Evolutionary conservation across 768 basidiomycete species (phyloP).

Genomic region (Rhizopogon vinicolor): DNA sequence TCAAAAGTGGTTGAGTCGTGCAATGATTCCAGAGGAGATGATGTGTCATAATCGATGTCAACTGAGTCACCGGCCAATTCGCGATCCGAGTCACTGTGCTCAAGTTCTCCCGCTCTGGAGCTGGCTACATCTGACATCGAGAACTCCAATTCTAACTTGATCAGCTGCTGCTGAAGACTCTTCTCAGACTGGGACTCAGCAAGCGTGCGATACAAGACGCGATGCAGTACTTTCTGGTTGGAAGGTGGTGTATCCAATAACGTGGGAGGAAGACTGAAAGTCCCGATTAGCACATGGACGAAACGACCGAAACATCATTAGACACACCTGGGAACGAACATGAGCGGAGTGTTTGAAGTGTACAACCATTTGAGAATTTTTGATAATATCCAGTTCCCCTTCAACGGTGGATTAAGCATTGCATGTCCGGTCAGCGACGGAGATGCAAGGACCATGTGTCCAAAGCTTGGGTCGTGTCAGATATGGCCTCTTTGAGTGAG

Average conservation of each 20-base stretch:
- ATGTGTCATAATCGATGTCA: conserved; percentile 2
- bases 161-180: conserved; percentile 12
- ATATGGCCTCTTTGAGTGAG: neutral
- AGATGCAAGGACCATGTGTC: conserved; percentile 53
- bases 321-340: conserved; percentile 52
- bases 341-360: conserved; percentile 23
- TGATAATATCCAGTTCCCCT: conserved; percentile 33
- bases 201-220: conserved; percentile 43
- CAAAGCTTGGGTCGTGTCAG: conserved; percentile 37
- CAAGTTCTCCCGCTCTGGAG: neutral
- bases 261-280: conserved; percentile 34
- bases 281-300: neutral
- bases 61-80: neutral
- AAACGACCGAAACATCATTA: neutral
- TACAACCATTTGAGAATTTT: conserved; percentile 44
- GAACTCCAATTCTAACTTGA: conserved; percentile 39
- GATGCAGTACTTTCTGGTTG: conserved; percentile 35
- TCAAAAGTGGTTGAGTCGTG: neutral
- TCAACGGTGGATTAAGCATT: conserved; percentile 37
- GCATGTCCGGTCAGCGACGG: conserved; percentile 26
- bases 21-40: neutral
- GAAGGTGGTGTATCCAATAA: conserved; percentile 25
- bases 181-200: conserved; percentile 10
- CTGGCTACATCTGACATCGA: conserved; percentile 1
- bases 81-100: neutral